Evolutionary conservation across 2,329 filamentous ascomycete genomes (phyloP), one percentile per base, ranked within the genome.

Genomic region (Fusarium nematophilum): DNA sequence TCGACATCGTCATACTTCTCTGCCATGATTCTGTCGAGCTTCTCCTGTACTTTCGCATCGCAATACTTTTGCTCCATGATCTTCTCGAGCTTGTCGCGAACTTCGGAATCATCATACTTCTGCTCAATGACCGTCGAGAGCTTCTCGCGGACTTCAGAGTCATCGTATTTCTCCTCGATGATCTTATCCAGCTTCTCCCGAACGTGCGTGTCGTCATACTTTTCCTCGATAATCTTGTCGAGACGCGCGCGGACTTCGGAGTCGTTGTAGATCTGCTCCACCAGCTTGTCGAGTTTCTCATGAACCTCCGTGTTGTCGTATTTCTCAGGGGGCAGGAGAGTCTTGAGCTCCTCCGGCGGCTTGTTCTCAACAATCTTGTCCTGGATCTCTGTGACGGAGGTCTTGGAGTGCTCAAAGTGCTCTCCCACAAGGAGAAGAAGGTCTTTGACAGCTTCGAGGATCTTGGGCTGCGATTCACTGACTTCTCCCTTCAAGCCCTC

Each of bases 371-470:
- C 77, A 57, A 89, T 84, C 70, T 82, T 85, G 56, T 84, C 80
- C 62, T 86, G 79, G 18, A 89, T 79, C 3, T 81, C 78, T 6
- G 75, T 81, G 1, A 81, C 78, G 0, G 88, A 84, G 37, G 85
- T 83, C 75, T 93, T 92, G 11, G 92, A 90, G 71, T 96, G 91
- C 66, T 96, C 92, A 69, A 90, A 97, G 72, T 98, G 93, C 71
- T 96, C 86, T 18, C 87, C 90, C 49, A 97, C 91, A 18, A 96
- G 83, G 7, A 87, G 81, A 31, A 96, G 82, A n/a, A 98, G 87
- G 68, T 97, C 91, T 67, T 92, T 90, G 63, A 99, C 86, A 0
- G 91, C 86, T 47, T 94, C 89, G 53, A 97, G 84, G 64, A 98
- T 90, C 76, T 96, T 90, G 2, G 95, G 95, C 66, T 97, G 90